Evolutionary conservation across 176 grass and related monocot genomes (phyloP).

Genomic region (Dactylis glomerata): DNA sequence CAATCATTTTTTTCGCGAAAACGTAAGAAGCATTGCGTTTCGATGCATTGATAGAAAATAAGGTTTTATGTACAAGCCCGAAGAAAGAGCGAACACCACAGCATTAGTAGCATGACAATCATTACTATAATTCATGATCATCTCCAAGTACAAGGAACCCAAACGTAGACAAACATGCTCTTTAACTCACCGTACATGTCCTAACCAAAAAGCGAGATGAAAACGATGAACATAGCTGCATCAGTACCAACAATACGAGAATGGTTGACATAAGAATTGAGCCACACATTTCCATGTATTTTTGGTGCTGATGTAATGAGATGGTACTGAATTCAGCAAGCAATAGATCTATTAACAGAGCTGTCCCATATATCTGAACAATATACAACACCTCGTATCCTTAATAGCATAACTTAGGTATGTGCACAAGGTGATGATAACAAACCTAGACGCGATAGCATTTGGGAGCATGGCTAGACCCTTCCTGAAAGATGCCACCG

Average conservation of each 20-base stretch:
- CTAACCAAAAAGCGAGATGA: not conserved
- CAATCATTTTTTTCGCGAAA: no score
- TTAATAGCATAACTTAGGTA: not conserved
- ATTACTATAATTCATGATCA: not conserved
- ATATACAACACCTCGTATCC: not conserved
- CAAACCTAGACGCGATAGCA: constrained; percentile 82
- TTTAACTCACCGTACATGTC: not conserved
- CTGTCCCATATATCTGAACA: not conserved
- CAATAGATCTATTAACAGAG: not conserved
- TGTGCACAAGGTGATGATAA: constrained; percentile 12
- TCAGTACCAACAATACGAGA: not conserved
- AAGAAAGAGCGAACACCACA: no score
- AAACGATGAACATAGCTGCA: not conserved
- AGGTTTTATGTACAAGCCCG: no score
- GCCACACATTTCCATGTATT: not conserved
- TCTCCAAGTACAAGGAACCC: not conserved
- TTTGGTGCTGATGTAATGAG: not conserved
- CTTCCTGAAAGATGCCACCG: constrained; percentile 93
- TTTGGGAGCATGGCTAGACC: constrained; percentile 86
- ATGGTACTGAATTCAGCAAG: not conserved
- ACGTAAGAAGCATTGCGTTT: no score
- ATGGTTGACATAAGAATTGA: not conserved
- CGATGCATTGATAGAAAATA: no score
- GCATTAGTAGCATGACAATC: no score
- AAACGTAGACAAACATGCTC: not conserved